Percentiles rank a stretch among this genome's conserved stretches.
Evolutionary conservation across 768 basidiomycete genomes (phyloP).

Genomic region (Boletus pseudo-olivaceus): DNA sequence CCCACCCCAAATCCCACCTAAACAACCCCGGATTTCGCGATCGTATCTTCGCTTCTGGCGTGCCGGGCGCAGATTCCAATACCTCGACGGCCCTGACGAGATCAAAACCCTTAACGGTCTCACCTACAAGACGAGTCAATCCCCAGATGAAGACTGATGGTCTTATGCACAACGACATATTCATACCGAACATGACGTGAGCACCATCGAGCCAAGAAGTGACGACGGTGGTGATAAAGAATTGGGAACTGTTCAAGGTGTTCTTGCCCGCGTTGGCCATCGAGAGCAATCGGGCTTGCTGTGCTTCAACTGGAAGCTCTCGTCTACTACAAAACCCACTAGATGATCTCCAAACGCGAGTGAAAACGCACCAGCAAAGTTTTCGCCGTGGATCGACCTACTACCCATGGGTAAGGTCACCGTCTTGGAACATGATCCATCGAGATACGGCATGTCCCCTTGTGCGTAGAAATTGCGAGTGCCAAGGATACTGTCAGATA

Average conservation of each 20-base stretch:
- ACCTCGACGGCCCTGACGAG: not conserved
- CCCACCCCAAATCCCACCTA: no score
- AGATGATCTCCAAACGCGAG: no score
- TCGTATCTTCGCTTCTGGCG: no score
- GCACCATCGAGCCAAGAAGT: slow-evolving; percentile 75
- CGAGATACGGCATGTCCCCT: slow-evolving; percentile 34
- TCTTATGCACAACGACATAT: slow-evolving; percentile 20
- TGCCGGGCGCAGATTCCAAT: not conserved
- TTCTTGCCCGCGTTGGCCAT: slow-evolving; percentile 81
- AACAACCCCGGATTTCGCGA: no score
- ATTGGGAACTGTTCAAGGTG: slow-evolving; percentile 58
- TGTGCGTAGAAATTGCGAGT: no score
- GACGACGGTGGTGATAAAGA: slow-evolving; percentile 84
- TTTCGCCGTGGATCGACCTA: slow-evolving; percentile 74
- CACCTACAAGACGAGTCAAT: not conserved
- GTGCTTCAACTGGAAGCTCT: slow-evolving; percentile 81
- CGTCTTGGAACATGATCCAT: slow-evolving; percentile 93
- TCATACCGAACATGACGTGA: slow-evolving; percentile 68
- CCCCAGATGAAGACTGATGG: not conserved
- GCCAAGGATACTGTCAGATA: no score
- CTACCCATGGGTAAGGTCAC: slow-evolving; percentile 80
- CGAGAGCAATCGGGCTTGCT: slow-evolving; percentile 60
- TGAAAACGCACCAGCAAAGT: slow-evolving; percentile 49
- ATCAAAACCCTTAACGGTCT: not conserved
- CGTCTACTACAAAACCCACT: slow-evolving; percentile 58